phyloP scores from a whole-genome alignment of 2,329 filamentous ascomycete genomes.

The Xylariaceae sp. region DNA sequence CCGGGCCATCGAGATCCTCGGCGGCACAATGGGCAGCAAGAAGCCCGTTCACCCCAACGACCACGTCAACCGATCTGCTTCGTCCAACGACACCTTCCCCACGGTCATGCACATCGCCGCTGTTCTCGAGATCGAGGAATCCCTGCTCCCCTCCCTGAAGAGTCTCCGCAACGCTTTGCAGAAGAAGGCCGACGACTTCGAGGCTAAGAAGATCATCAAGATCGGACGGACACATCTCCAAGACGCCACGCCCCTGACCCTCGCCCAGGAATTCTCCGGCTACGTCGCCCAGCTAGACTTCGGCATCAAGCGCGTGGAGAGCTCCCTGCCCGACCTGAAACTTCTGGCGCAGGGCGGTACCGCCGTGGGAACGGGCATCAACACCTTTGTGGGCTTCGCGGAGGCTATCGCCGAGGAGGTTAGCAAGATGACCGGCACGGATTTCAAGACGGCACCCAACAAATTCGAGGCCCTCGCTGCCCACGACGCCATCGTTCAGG shows the following conservation, averaged over 20 bases:
- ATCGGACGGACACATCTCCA: slow-evolving; percentile 97
- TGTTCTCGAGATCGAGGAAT: slow-evolving; percentile 84
- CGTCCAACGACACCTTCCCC: slow-evolving; percentile 98
- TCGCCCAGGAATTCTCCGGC: slow-evolving; percentile 96
- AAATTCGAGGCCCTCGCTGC: slow-evolving; percentile 97
- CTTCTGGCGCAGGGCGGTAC: slow-evolving; percentile 93
- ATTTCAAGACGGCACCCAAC: slow-evolving; percentile 96
- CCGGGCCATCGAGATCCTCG: slow-evolving; percentile 95
- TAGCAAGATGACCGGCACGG: slow-evolving; percentile 82
- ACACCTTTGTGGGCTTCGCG: slow-evolving; percentile 94
- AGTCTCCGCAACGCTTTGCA: slow-evolving; percentile 80
- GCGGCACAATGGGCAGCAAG: slow-evolving; percentile 91
- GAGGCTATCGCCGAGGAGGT: slow-evolving; percentile 91
- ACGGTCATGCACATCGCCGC: slow-evolving; percentile 99
- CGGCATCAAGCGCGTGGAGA: slow-evolving; percentile 81
- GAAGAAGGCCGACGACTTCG: slow-evolving; percentile 83
- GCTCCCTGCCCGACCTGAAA: slow-evolving; percentile 75
- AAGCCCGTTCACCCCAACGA: slow-evolving; percentile 99
- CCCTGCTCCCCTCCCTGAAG: slow-evolving; percentile 76
- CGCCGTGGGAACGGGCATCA: slow-evolving; percentile 93
- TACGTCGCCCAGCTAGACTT: slow-evolving; percentile 94
- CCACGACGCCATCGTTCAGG: slow-evolving; percentile 93
- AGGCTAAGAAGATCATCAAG: slow-evolving; percentile 89
- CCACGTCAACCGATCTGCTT: slow-evolving; percentile 98
- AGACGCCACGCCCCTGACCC: slow-evolving; percentile 91